Base-by-base conservation (phyloP, 129 eudicot species). In the Flaveria ramosissima region DNA sequence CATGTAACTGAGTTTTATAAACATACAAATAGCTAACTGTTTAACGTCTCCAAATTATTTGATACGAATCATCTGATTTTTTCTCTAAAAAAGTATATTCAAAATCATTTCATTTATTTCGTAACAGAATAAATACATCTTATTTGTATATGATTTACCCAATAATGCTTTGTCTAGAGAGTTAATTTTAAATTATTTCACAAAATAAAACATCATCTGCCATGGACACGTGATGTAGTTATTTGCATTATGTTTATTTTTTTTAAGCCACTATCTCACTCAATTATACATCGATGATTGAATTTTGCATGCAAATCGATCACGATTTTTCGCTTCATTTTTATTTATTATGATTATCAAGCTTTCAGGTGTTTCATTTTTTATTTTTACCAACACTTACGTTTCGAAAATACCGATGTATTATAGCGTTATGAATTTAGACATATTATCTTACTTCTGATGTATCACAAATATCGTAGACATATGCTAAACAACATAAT, bases 141-240 rank as follows among this genome's bases (percentile, higher is more conserved):
- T n/a, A 17, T 59, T 16, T 19, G 16, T 55, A 42, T 72, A 86
- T 64, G 73, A 83, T 84, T 80, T 83, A 71, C 41, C 70, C 82
- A 77, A 81, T 86, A 86, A 85, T 85, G 79, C 64, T 70, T 72
- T 77, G 75, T 82, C 82, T 50, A 72, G 52, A 52, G 65, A 85
- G 62, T 82, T 66, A 81, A 77, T 81, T 82, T 82, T 64, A 47
- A 76, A 84, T 84, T 80, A 69, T 82, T 79, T 71, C 30, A 27
- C 53, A 61, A 78, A 81, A 56, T 21, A 76, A 81, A 74, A 68
- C 70, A 66, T 8, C 15, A 69, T 71, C 84, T 82, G 91, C 87
- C 82, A 78, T 23, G 43, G 91, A 67, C 95, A 89, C 91, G 95
- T 86, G 95, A 89, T 76, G 63, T 13, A 66, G 53, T 73, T 65